Evolutionary conservation across 1,139 yeast species (phyloP), one percentile per base, ranked within the genome.

Genomic region (Geotrichum citri-aurantii): DNA sequence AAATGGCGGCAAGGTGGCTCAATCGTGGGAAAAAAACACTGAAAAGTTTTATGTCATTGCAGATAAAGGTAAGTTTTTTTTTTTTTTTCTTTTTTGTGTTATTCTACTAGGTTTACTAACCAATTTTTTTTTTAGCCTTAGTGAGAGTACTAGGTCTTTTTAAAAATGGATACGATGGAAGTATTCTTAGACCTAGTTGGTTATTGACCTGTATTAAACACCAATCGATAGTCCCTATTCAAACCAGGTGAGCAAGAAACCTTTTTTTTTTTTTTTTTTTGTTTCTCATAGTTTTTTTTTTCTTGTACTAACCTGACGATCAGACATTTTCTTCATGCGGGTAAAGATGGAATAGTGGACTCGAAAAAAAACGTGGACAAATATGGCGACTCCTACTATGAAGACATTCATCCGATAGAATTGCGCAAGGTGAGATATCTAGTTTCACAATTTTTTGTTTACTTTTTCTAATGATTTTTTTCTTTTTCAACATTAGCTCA

Each of bases 171-270:
- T 85, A 85, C 0, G 54, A 56, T 0, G 79, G 77, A 64, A 89
- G 86, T 65, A 76, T 92, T 0, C 68, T 90, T 7, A 78, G 73
- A 57, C 92, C 95, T 0, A 71, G 72, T 21, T 93, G 97, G 96
- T 70, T 90, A 7, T 74, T 82, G 52, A 91, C 88, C 63, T 83
- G 95, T 65, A 73, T 88, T 2, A 66, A 72, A 14, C 71, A 76
- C 23, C 66, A 72, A 0, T 62, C 67, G 1, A 58, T 84, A 1
- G 71, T 89, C 0, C 80, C 79, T 1, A 65, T 86, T 11, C 96
- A 89, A 65, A 86, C 89, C 0, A 67, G 71, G 10, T 83, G 88
- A 66, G 73, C 86, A 46, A 77, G 31, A 12, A 14, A 21, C 3
- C 29, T 50, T 12, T 44, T 54, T n/a, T 27, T 2, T 27, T 44